phyloP scores from a whole-genome alignment of 192 early-diverging fungal genomes.

The Entomortierella beljakovae region DNA sequence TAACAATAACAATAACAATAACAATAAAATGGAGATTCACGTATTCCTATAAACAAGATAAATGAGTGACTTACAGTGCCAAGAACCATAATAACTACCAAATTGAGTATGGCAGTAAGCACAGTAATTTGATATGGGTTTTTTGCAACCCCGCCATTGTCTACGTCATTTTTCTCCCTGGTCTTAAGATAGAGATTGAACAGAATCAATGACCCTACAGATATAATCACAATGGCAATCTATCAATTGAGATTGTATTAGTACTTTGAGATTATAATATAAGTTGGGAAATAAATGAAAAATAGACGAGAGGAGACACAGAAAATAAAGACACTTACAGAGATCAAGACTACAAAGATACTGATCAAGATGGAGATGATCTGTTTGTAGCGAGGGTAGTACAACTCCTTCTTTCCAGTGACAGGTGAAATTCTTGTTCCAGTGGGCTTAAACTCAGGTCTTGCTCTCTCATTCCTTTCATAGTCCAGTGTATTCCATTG shows the following conservation, averaged over 20 bases:
- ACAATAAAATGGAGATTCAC: conserved; percentile 32
- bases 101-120: conserved; percentile 57
- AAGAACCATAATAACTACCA: conserved; percentile 66
- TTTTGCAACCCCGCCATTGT: neutral
- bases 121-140: conserved; percentile 33
- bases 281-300: neutral
- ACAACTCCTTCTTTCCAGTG: conserved; percentile 62
- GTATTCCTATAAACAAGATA: neutral
- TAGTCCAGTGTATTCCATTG: conserved; percentile 69
- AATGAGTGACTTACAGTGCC: conserved; percentile 54
- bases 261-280: neutral
- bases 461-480: conserved; percentile 60
- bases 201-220: conserved; percentile 51
- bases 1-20: conserved; percentile 51
- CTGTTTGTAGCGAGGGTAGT: conserved; percentile 57
- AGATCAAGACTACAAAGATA: conserved; percentile 54
- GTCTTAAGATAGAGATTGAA: conserved; percentile 25
- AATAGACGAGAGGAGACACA: neutral
- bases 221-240: conserved; percentile 59
- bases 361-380: conserved; percentile 54
- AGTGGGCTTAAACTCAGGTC: conserved; percentile 72
- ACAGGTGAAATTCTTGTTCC: conserved; percentile 60
- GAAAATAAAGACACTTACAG: conserved; percentile 28
- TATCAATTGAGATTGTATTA: neutral
- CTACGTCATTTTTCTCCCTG: neutral